A percentile compares a stretch with the other conserved stretches of the same genome.
phyloP scores from a whole-genome alignment of 176 grass and related monocot genomes.

The Avena sativa region DNA sequence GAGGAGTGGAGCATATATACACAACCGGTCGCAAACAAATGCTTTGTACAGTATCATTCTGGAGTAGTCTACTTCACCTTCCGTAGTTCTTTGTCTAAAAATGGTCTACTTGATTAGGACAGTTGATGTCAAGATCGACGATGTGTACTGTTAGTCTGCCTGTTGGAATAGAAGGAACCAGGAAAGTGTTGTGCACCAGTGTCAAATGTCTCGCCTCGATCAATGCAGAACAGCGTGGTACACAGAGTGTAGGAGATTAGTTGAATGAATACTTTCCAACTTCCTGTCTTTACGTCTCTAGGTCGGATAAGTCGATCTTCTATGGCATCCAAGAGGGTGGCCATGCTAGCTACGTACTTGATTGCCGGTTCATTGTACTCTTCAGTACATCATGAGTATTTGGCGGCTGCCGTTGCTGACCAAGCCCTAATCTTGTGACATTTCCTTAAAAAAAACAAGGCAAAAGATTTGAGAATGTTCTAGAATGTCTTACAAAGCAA shows the following conservation, averaged over 20 bases:
- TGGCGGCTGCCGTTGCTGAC: not conserved
- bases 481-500: too few relatives aligned
- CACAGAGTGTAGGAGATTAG: too few relatives aligned
- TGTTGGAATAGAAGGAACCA: not conserved
- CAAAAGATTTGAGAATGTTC: too few relatives aligned
- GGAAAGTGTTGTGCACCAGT: not conserved
- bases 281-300: too few relatives aligned
- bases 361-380: not conserved
- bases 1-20: not conserved
- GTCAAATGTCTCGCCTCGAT: not conserved
- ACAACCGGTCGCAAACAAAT: not conserved
- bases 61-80: not conserved
- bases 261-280: too few relatives aligned
- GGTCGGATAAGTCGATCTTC: too few relatives aligned
- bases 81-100: not conserved
- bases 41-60: not conserved
- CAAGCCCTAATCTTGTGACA: not conserved
- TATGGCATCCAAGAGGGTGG: not conserved
- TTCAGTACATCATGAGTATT: not conserved
- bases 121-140: not conserved
- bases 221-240: too few relatives aligned
- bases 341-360: not conserved
- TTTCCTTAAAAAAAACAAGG: too few relatives aligned
- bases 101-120: not conserved
- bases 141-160: not conserved